Evolutionary conservation across 2,329 filamentous ascomycete genomes (phyloP), one percentile per base, ranked within the genome.

Genomic region (Talaromyces sp.): DNA sequence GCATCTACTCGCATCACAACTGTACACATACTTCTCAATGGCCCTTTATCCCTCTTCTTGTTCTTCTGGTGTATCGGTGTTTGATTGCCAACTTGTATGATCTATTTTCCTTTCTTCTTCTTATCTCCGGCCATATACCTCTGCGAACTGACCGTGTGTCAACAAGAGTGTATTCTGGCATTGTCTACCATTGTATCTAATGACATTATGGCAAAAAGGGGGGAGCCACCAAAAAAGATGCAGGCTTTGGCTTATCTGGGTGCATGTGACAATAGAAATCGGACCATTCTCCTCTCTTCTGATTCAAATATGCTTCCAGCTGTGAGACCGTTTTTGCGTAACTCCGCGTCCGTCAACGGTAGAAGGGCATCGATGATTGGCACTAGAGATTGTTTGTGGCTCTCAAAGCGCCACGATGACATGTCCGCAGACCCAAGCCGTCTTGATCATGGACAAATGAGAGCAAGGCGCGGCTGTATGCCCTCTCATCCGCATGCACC

Each of bases 281-380:
- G 63, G 68, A 70, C 56, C 68, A 70, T 71, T 73, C 71, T 73
- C 71, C 71, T 70, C 71, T 73, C 70, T 61, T 60, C 67, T 54
- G 45, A 44, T 62, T 39, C 13, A 35, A 39, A 19, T 46, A 32
- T 35, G 9, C 11, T 14, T 39, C 42, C 17, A 49, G 22, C 24
- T 57, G 37, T 49, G 53, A 46, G 32, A 45, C 42, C 24, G 20
- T 55, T 54, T 22, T 47, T 47, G 30, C 32, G 42, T 49, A 54
- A 52, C 13, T 27, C 44, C 16, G 36, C 19, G n/a, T 46, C 29
- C 6, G 9, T 5, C n/a, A 13, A 27, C 36, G 16, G 17, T 14
- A 2, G 16, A 19, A 29, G 22, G 48, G 30, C 49, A 55, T 16
- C 33, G 37, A 19, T 36, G 29, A 14, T 42, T 49, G 19, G 29